Conservation (phyloP, 148 eudicot species). For the Persicaria maculosa region DNA sequence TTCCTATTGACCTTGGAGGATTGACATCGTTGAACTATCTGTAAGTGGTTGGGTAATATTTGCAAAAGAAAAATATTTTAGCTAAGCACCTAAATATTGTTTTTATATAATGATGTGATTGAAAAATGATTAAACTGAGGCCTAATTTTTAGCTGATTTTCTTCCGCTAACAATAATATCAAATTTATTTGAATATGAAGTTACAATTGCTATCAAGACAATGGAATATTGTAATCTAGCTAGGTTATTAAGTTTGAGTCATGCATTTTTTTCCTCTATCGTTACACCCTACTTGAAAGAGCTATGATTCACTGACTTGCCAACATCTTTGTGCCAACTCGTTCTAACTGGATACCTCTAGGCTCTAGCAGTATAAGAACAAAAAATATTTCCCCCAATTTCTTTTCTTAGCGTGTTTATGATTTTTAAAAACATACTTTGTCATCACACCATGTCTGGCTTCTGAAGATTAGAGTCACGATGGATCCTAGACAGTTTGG, state of each 20-base stretch:
- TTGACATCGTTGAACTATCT: conserved; percentile 31
- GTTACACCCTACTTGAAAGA: no score
- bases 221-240: background rate
- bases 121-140: background rate
- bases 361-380: no score
- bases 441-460: no score
- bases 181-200: background rate
- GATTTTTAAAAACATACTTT: no score
- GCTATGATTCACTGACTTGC: no score
- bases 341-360: no score
- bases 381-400: no score
- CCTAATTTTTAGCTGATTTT: background rate
- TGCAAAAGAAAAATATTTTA: background rate
- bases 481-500: no score
- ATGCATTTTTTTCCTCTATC: background rate
- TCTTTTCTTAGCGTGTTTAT: no score
- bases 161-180: background rate
- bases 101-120: background rate
- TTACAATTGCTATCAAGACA: no score
- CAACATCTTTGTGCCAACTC: no score
- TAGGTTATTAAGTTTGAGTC: background rate
- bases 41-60: conserved; percentile 34
- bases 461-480: no score
- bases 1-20: conserved; percentile 51
- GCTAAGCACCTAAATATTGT: background rate